Base-by-base conservation (phyloP, 768 basidiomycete species). In the Phanerodontia chrysosporium region DNA sequence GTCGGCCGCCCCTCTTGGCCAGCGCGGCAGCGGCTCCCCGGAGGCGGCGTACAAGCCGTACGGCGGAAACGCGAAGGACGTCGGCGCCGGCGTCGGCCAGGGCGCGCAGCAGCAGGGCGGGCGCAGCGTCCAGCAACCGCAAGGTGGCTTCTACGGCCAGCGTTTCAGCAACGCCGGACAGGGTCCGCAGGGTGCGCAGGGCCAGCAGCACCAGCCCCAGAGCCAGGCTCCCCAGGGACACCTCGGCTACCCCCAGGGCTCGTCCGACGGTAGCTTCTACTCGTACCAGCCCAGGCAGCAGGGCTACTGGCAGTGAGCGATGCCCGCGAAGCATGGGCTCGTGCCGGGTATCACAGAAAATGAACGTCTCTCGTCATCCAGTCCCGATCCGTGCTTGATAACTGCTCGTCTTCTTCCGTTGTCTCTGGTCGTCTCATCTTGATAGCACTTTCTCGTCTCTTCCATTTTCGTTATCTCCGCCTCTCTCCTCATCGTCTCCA, bases 11-110 rank as follows among this genome's bases (percentile, higher is more conserved):
- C 75, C 75, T 27, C 70, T 78, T 32, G 73, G 73, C 24, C 76
- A 79, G 56, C 77, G 79, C 16, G 76, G 78, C 21, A 82, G 79
- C 32, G 76, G 78, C 14, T 89, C 88, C 6, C 89, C 89, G 1
- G 90, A 91, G 71, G 74, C 83, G 8, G 74, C 86, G 16, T 91
- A 89, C 74, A 91, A 92, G 68, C 85, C 87, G 12, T 91, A 90
- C 66, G 82, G 80, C 51, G 74, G 70, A 55, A 73, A 72, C 51
- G 75, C 79, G 12, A 89, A 89, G 75, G 89, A 88, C 58, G 82
- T 82, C 2, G 62, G 79, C 1, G 73, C 77, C 21, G 76, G 78
- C 22, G 79, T 75, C 39, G 76, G 79, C 14, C 73, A 75, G 5
- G 69, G 72, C 4, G 72, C 72, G 28, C 74, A 74, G 57, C 74